These are phyloP conservation scores for Ustilago cynodontis DNA, from an alignment of 1,284 basidiomycete species.

Conservation along the genomic window DNA sequence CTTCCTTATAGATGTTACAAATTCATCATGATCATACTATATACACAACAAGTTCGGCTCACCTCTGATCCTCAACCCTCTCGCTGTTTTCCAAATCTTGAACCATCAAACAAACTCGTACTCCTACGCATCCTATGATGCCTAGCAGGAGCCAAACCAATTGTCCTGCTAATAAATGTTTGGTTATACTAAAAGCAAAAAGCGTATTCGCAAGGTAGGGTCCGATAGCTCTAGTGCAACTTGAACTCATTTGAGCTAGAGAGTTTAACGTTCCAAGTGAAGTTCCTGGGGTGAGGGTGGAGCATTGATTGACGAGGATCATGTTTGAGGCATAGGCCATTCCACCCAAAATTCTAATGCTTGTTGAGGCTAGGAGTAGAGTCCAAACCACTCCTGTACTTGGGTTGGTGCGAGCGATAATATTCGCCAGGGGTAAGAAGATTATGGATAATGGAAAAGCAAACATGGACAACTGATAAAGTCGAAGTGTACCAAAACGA, in stretches of 20 bases:
- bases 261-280: constrained; percentile 53
- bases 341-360: constrained; percentile 20
- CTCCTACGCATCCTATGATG: constrained; percentile 21
- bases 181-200: constrained; percentile 45
- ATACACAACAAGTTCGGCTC: too few relatives aligned
- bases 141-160: constrained; percentile 53
- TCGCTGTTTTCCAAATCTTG: constrained; percentile 23
- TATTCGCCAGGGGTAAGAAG: constrained; percentile 65
- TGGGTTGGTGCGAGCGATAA: constrained; percentile 36
- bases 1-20: too few relatives aligned
- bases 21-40: too few relatives aligned
- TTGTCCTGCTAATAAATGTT: constrained; percentile 47
- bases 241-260: constrained; percentile 47
- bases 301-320: constrained; percentile 56
- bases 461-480: constrained; percentile 66
- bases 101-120: constrained; percentile 15
- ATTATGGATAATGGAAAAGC: constrained; percentile 66
- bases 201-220: constrained; percentile 51
- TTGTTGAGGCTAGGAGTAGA: constrained; percentile 17
- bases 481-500: constrained; percentile 62
- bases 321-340: constrained; percentile 48
- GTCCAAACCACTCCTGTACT: constrained; percentile 12
- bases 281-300: constrained; percentile 25
- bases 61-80: too few relatives aligned
- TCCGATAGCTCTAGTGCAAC: constrained; percentile 44